These are phyloP conservation scores for Udeniomyces megalosporus DNA, from an alignment of 768 basidiomycete species.

Conservation along the genomic window DNA sequence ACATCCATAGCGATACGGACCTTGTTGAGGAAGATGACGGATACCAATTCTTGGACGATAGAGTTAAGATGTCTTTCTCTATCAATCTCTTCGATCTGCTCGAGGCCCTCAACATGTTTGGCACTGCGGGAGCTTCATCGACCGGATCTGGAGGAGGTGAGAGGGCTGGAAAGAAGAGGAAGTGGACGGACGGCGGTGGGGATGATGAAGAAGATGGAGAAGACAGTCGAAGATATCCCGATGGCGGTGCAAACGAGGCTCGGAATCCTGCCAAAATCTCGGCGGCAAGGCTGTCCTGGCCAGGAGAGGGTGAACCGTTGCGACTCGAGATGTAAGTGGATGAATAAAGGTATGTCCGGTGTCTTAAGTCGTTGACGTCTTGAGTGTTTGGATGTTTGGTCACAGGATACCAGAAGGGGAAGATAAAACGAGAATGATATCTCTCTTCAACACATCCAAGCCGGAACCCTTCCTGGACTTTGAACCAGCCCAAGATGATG, in stretches of 20 bases:
- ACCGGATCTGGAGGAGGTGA: not conserved
- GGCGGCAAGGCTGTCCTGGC: conserved; percentile 70
- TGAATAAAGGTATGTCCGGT: not conserved
- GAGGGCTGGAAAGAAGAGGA: conserved; percentile 29
- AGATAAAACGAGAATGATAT: too few species aligned
- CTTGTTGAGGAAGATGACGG: conserved; percentile 26
- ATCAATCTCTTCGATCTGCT: conserved; percentile 68
- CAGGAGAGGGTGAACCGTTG: conserved; percentile 59
- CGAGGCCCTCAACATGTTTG: conserved; percentile 86
- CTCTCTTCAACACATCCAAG: too few species aligned
- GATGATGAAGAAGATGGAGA: conserved; percentile 32
- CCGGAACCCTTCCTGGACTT: too few species aligned
- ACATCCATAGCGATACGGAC: conserved; percentile 8
- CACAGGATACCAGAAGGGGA: too few species aligned
- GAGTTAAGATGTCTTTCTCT: conserved; percentile 44
- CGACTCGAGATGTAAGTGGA: conserved; percentile 55
- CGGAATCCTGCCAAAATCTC: conserved; percentile 40
- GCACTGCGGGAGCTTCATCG: conserved; percentile 38
- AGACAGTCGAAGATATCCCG: conserved; percentile 27
- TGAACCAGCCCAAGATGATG: too few species aligned
- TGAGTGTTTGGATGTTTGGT: not conserved
- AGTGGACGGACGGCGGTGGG: conserved; percentile 34
- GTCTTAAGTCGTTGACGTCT: not conserved
- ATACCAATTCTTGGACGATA: conserved; percentile 32
- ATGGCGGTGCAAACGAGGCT: conserved; percentile 21